A percentile compares a stretch with the other conserved stretches of the same genome.
phyloP scores from a whole-genome alignment of 2,329 filamentous ascomycete genomes.

The Hypoxylon sp. region DNA sequence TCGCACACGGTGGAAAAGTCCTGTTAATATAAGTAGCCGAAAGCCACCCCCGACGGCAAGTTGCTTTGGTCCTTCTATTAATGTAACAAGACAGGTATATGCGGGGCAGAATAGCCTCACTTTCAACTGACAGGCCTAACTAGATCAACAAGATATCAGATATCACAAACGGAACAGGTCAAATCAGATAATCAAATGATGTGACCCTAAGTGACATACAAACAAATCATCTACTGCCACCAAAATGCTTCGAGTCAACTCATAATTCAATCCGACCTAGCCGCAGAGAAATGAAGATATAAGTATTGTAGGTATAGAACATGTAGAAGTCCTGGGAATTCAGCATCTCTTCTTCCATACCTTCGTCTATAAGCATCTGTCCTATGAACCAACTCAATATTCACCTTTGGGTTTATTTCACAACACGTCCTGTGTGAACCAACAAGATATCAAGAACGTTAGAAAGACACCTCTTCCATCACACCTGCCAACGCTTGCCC shows the following conservation, averaged over 20 bases:
- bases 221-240: no score
- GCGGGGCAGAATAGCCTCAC: not conserved
- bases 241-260: not conserved
- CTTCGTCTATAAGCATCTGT: not conserved
- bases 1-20: no score
- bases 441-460: not conserved
- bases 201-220: not conserved
- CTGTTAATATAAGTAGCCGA: not conserved
- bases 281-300: not conserved
- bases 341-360: not conserved
- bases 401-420: not conserved
- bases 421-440: not conserved
- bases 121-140: not conserved
- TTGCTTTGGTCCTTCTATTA: not conserved
- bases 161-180: not conserved
- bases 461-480: not conserved
- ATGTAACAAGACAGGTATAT: not conserved
- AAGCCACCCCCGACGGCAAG: not conserved
- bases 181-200: not conserved
- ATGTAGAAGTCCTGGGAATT: not conserved
- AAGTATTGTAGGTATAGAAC: not conserved
- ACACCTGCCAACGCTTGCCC: not conserved
- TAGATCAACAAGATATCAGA: no score
- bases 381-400: not conserved
- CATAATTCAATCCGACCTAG: not conserved